Evolutionary conservation across 352 stramenopile genomes (phyloP).

Genomic region (Peronospora destructor): DNA sequence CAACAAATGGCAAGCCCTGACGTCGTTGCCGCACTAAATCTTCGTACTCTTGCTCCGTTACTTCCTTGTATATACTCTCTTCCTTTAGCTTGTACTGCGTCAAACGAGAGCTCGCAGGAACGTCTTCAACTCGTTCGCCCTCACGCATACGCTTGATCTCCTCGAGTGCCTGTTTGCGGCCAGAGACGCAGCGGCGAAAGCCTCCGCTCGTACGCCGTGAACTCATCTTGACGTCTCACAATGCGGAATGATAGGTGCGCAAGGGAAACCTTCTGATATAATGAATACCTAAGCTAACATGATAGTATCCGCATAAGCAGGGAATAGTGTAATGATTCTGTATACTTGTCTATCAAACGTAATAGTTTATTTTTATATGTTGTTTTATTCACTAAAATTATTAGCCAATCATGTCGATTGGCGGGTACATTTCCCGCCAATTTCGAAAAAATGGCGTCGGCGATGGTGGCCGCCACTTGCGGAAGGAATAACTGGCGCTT

Average conservation of each 20-base stretch:
- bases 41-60: conserved; percentile 82
- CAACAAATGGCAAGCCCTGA: conserved; percentile 71
- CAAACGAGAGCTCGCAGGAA: conserved; percentile 35
- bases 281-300: background rate
- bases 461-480: conserved; percentile 83
- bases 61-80: conserved; percentile 76
- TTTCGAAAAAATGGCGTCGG: conserved; percentile 49
- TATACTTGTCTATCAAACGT: background rate
- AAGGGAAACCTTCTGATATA: conserved; percentile 11
- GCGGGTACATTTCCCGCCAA: conserved; percentile 3
- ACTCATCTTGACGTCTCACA: conserved; percentile 36
- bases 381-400: background rate
- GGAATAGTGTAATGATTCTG: background rate
- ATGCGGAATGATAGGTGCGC: conserved; percentile 22
- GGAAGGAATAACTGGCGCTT: conserved; percentile 88
- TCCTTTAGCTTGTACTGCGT: conserved; percentile 71
- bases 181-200: conserved; percentile 31
- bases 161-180: conserved; percentile 52
- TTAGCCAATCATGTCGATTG: conserved; percentile 2
- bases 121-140: conserved; percentile 8
- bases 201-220: conserved; percentile 36
- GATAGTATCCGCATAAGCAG: background rate
- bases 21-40: conserved; percentile 76
- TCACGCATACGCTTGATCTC: conserved; percentile 76
- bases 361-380: background rate